Evolutionary conservation across 2,329 filamentous ascomycete genomes (phyloP).

Genomic region (Ceratocystis harringtonii): DNA sequence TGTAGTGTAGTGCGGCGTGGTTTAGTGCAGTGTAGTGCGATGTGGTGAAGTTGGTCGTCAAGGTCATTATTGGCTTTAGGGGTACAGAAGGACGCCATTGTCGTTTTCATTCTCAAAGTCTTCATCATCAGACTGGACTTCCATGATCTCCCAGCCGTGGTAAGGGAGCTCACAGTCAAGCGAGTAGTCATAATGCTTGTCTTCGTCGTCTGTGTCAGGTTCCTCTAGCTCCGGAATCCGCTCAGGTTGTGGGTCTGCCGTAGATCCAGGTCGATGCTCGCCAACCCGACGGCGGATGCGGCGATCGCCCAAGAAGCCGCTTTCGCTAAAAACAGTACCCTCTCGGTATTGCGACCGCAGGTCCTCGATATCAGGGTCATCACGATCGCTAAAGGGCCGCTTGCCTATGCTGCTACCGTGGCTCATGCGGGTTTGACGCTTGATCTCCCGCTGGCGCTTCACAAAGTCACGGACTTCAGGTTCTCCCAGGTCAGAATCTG

Average conservation of each 20-base stretch:
- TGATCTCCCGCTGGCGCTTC: constrained; percentile 28
- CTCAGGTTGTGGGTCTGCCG: constrained; percentile 33
- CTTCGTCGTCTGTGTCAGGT: constrained; percentile 34
- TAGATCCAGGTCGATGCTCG: constrained; percentile 33
- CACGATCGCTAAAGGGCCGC: constrained; percentile 39
- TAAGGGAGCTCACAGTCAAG: constrained; percentile 36
- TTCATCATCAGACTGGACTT: constrained; percentile 27
- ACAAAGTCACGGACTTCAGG: constrained; percentile 35
- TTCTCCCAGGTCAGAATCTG: constrained; percentile 34
- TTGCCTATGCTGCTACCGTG: constrained; percentile 41
- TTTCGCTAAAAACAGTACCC: constrained; percentile 23
- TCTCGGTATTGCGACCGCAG: constrained; percentile 14
- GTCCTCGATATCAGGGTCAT: constrained; percentile 34
- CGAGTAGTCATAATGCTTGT: constrained; percentile 25
- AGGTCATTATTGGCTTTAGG: background rate
- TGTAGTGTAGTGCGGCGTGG: too few relatives aligned
- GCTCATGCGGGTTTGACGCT: constrained; percentile 33
- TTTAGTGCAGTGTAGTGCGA: too few relatives aligned
- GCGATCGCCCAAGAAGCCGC: constrained; percentile 29
- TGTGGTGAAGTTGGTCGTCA: background rate
- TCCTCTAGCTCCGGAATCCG: constrained; percentile 41
- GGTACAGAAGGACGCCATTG: constrained; percentile 2
- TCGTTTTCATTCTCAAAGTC: constrained; percentile 13
- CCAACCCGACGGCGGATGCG: constrained; percentile 33
- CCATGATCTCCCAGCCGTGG: constrained; percentile 36